A percentile compares a stretch with the other conserved stretches of the same genome.
Conservation (phyloP, 345 rosid genomes). For the Pelargonium nanum region DNA sequence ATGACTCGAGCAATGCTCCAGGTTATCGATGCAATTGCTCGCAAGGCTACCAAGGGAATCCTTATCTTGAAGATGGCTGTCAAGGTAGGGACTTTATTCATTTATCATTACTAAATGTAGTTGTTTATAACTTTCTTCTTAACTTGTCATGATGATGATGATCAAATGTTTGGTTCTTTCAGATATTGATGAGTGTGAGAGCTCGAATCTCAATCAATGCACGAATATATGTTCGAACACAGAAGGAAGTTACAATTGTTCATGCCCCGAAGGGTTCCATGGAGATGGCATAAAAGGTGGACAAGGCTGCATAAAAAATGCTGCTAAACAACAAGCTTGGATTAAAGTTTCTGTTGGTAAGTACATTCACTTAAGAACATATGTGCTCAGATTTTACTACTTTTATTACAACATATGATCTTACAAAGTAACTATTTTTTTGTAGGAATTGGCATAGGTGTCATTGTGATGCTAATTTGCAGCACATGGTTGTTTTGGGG, state of each 20-base stretch:
- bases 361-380: not conserved
- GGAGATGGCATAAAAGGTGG: not conserved
- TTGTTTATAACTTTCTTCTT: no score
- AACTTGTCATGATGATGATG: not conserved
- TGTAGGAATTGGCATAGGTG: not conserved
- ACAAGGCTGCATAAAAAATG: not conserved
- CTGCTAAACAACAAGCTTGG: not conserved
- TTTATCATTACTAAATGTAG: no score
- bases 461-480: not conserved
- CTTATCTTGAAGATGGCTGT: not conserved
- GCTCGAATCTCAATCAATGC: not conserved
- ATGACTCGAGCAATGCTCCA: not conserved
- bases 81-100: not conserved
- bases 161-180: not conserved
- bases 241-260: not conserved
- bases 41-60: conserved; percentile 7
- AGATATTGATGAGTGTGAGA: not conserved
- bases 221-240: not conserved
- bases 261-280: not conserved
- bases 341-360: not conserved
- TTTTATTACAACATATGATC: no score
- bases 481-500: not conserved
- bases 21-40: conserved; percentile 19
- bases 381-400: no score
- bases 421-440: no score